Evolutionary conservation across 208 protist genomes (phyloP), one percentile per base, ranked within the genome.

Genomic region (Leishmania arabica): DNA sequence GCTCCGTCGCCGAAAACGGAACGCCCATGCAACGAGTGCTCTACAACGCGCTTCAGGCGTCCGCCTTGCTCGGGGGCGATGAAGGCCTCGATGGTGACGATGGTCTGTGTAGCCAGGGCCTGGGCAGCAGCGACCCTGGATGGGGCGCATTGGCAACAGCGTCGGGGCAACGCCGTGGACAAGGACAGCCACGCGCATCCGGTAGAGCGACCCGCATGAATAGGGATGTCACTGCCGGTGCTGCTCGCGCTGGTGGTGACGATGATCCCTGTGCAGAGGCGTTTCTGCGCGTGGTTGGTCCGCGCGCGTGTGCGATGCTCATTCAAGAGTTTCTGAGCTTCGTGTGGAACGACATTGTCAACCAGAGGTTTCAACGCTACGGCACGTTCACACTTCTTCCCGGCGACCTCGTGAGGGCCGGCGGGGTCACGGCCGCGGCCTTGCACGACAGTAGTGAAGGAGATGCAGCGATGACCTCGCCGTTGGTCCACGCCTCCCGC

Each of bases 271-370:
- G 95, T 75, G 89, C 86, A 21, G 92, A 96, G 80, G 93, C 95
- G 37, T 97, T 97, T 86, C 72, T 95, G 49, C 86, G 90, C 62
- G 90, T 96, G 1, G 86, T 96, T 69, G 95, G 95, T 24, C 92
- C 92, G 6, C 84, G 87, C 42, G 89, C 88, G 17, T 96, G 91
- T 84, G 85, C 77, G 42, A 91, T 95, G 84, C 81, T 96, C 37
- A 85, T 97, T 8, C 92, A 96, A 72, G 93, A 97, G 76, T 97
- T 97, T 72, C 78, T 96, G 19, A 78, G 88, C 74, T 97, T 96
- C 87, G 83, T 97, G 45, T 97, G 95, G 93, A 97, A 97, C 77
- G 92, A 95, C 72, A 87, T 97, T 79, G 91, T 93, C 11, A 96
- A 95, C 75, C 95, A 97, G 82, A 90, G 95, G 5, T 75, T 97